Conservation (phyloP, 2,329 filamentous ascomycete genomes). For the Macroventuria anomochaeta region DNA sequence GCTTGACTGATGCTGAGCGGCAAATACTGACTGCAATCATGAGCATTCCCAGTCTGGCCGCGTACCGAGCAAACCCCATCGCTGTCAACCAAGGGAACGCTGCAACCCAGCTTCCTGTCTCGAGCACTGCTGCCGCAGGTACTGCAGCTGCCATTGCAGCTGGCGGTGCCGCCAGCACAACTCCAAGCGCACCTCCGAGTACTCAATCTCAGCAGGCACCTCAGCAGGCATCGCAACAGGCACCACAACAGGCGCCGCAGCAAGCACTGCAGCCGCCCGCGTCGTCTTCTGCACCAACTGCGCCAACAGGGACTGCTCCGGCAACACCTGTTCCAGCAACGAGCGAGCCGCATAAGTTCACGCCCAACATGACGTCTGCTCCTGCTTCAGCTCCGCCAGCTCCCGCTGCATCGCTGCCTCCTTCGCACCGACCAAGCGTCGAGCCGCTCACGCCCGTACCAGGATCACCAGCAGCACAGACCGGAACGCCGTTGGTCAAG, state of each 20-base stretch:
- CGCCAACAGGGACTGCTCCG: slow-evolving; percentile 3
- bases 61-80: slow-evolving; percentile 23
- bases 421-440: slow-evolving; percentile 42
- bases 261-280: background rate
- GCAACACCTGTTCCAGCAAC: slow-evolving; percentile 8
- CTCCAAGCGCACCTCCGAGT: background rate
- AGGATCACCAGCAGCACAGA: slow-evolving; percentile 41
- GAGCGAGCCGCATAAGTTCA: slow-evolving; percentile 36
- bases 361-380: slow-evolving; percentile 35
- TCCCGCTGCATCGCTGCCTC: slow-evolving; percentile 15
- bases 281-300: background rate
- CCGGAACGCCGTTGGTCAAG: slow-evolving; percentile 29
- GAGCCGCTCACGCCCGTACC: slow-evolving; percentile 47
- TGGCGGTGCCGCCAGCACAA: slow-evolving; percentile 35
- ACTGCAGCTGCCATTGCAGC: slow-evolving; percentile 46
- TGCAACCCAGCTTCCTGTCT: slow-evolving; percentile 6
- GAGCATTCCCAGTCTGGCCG: slow-evolving; percentile 28
- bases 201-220: background rate
- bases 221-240: slow-evolving; percentile 2
- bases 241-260: background rate
- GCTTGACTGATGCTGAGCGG: slow-evolving; percentile 34
- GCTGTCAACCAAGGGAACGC: slow-evolving; percentile 19
- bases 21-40: slow-evolving; percentile 35
- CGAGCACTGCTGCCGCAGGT: slow-evolving; percentile 31
- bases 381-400: slow-evolving; percentile 18